Percentiles rank a stretch among this genome's conserved stretches.
These are phyloP conservation scores for Russula sp. DNA, from an alignment of 768 basidiomycete genomes.

Conservation along the genomic window DNA sequence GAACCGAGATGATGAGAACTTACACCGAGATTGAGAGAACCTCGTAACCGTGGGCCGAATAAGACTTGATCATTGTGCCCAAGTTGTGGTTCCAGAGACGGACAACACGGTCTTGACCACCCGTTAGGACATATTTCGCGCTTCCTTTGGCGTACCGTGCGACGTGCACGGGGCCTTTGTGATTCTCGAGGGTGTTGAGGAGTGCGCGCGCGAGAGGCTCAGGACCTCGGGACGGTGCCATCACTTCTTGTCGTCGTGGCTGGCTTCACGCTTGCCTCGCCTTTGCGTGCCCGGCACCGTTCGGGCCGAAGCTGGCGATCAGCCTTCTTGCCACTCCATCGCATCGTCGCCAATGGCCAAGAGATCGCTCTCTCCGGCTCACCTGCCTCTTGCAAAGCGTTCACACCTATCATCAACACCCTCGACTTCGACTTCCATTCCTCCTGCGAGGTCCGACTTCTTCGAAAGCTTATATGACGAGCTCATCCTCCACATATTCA, in stretches of 20 bases:
- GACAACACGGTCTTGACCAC: conserved; percentile 87
- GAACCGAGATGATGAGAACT: conserved; percentile 35
- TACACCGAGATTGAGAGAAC: conserved; percentile 88
- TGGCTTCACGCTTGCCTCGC: background rate
- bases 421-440: background rate
- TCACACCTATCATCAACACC: conserved; percentile 12
- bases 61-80: conserved; percentile 88
- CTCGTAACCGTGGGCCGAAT: conserved; percentile 92
- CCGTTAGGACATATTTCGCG: conserved; percentile 88
- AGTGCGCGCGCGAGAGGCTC: conserved; percentile 56
- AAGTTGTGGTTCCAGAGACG: conserved; percentile 86
- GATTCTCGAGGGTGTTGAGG: conserved; percentile 59
- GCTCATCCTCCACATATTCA: conserved; percentile 69
- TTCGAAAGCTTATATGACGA: conserved; percentile 72
- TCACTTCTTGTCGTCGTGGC: conserved; percentile 6
- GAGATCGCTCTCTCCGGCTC: conserved; percentile 36
- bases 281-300: background rate
- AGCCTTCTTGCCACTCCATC: background rate
- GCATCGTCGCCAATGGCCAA: conserved; percentile 32
- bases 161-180: conserved; percentile 86
- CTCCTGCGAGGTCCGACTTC: conserved; percentile 31
- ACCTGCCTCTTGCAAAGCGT: conserved; percentile 59
- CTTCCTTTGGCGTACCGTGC: conserved; percentile 87
- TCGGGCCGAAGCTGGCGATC: conserved; percentile 1
- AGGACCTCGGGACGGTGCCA: conserved; percentile 41